A percentile compares a stretch with the other conserved stretches of the same genome.
phyloP scores from a whole-genome alignment of 2,329 filamentous ascomycete species.

The Tolypocladium album region DNA sequence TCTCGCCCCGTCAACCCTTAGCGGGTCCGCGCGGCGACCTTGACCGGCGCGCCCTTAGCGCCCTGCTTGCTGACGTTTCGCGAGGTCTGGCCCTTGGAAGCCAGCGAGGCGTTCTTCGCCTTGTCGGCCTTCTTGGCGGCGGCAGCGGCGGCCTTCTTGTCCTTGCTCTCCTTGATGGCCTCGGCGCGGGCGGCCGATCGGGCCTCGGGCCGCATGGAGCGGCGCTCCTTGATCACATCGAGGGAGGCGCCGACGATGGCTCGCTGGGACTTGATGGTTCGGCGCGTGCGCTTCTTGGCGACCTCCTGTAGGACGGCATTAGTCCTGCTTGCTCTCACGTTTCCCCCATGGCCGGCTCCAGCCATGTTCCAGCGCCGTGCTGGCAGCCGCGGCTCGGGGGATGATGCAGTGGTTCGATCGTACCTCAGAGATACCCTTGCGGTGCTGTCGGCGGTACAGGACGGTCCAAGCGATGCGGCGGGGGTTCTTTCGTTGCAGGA shows the following conservation, averaged over 20 bases:
- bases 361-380: background rate
- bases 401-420: conserved; percentile 22
- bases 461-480: conserved; percentile 98
- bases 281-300: conserved; percentile 98
- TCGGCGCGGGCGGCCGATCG: conserved; percentile 79
- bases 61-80: conserved; percentile 95
- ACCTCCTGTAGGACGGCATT: conserved; percentile 65
- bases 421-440: conserved; percentile 99
- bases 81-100: conserved; percentile 65
- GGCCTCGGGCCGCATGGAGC: conserved; percentile 87
- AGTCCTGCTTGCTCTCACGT: conserved; percentile 17
- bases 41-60: conserved; percentile 77
- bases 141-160: conserved; percentile 85
- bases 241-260: conserved; percentile 98
- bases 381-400: background rate
- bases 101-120: conserved; percentile 75
- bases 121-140: conserved; percentile 98
- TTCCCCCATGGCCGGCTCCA: background rate
- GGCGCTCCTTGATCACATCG: conserved; percentile 99
- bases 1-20: conserved; percentile 27
- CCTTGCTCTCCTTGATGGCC: conserved; percentile 97
- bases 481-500: conserved; percentile 99
- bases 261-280: conserved; percentile 97
- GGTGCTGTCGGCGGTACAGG: conserved; percentile 97
- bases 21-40: conserved; percentile 79